Conservation (phyloP, 2,329 filamentous ascomycete species). For the Monilinia fructigena region DNA sequence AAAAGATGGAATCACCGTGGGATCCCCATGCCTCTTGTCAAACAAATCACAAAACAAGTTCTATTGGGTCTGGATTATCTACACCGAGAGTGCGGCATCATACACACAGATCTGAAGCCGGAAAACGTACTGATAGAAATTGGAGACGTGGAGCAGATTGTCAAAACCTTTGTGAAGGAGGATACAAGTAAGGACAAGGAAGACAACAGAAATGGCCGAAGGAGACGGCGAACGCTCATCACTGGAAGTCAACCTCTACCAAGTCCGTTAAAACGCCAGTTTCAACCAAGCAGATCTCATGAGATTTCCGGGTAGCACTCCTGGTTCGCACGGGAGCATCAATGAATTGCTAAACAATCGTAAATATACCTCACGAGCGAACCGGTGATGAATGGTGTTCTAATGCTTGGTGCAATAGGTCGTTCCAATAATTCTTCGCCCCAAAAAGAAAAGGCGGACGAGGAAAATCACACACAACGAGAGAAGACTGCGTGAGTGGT, state of each 20-base stretch:
- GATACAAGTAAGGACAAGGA: conserved; percentile 66
- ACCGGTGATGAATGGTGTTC: conserved; percentile 42
- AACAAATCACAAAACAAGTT: conserved; percentile 98
- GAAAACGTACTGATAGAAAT: conserved; percentile 99
- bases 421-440: conserved; percentile 45
- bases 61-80: conserved; percentile 93
- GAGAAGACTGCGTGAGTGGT: conserved; percentile 88
- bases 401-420: conserved; percentile 57
- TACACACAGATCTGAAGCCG: conserved; percentile 95
- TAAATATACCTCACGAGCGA: conserved; percentile 49
- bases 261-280: conserved; percentile 88
- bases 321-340: conserved; percentile 70
- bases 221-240: conserved; percentile 88
- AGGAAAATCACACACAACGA: conserved; percentile 73
- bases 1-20: conserved; percentile 98
- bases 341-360: conserved; percentile 82
- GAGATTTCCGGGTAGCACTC: conserved; percentile 55
- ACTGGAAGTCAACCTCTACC: conserved; percentile 95
- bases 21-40: conserved; percentile 93
- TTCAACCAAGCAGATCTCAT: conserved; percentile 77
- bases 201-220: conserved; percentile 85
- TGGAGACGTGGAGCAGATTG: conserved; percentile 97
- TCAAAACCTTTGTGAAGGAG: conserved; percentile 90
- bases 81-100: conserved; percentile 96
- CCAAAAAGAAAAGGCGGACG: conserved; percentile 49